Evolutionary conservation across 1,284 basidiomycete species (phyloP).

Genomic region (Boletus sp.): DNA sequence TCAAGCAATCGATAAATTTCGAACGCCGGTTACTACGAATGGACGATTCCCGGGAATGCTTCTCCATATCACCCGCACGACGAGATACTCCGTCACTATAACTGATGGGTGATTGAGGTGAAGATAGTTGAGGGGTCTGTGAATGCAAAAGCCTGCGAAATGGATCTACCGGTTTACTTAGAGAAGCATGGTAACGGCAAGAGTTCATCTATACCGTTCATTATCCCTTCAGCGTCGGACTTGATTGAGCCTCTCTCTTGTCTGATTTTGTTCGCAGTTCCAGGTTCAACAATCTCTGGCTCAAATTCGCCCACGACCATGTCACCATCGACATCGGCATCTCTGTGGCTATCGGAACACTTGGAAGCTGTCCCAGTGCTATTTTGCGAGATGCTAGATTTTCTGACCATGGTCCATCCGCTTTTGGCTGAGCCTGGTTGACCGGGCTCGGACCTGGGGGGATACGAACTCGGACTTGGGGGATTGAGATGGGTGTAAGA

Average conservation of each 20-base stretch:
- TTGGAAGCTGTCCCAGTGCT: constrained; percentile 32
- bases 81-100: constrained; percentile 18
- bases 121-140: constrained; percentile 30
- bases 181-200: constrained; percentile 16
- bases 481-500: constrained; percentile 79
- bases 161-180: constrained; percentile 46
- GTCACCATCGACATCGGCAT: constrained; percentile 62
- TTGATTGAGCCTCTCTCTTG: constrained; percentile 51
- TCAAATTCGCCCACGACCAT: constrained; percentile 74
- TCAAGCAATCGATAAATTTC: constrained; percentile 71
- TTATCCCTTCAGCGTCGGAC: constrained; percentile 66
- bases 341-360: constrained; percentile 37
- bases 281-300: constrained; percentile 43
- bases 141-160: constrained; percentile 43
- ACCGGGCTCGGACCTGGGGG: constrained; percentile 43
- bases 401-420: constrained; percentile 72
- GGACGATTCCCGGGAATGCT: constrained; percentile 66
- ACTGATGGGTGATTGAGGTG: constrained; percentile 28
- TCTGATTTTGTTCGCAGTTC: constrained; percentile 38
- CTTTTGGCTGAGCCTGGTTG: constrained; percentile 41
- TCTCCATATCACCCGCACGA: constrained; percentile 41
- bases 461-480: constrained; percentile 74
- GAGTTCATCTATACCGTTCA: constrained; percentile 52
- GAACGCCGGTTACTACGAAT: constrained; percentile 68
- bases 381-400: constrained; percentile 27